Percentiles rank a stretch among this genome's conserved stretches.
Evolutionary conservation across 306 rosid genomes (phyloP).

Genomic region (Spatholobus suberectus): DNA sequence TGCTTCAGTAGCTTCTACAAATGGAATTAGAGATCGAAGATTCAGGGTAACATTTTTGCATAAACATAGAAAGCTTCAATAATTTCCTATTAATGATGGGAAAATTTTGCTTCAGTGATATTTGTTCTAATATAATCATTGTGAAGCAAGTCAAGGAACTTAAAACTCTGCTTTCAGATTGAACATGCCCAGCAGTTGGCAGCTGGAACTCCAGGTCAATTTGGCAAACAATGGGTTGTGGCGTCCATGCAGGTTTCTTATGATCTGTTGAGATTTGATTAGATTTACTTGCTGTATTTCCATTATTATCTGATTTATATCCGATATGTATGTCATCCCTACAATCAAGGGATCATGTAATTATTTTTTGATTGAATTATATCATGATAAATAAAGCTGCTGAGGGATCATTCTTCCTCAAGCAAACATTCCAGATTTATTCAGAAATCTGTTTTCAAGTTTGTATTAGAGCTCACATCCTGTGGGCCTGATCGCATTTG

Average conservation of each 20-base stretch:
- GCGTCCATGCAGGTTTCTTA: constrained; percentile 83
- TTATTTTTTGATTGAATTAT: too few relatives aligned
- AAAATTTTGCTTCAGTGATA: constrained; percentile 5
- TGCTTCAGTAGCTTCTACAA: constrained; percentile 61
- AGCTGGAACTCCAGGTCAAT: constrained; percentile 59
- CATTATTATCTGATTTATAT: too few relatives aligned
- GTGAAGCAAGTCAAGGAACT: constrained; percentile 34
- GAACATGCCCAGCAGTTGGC: constrained; percentile 96
- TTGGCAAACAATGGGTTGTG: constrained; percentile 66
- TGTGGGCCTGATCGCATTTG: too few relatives aligned
- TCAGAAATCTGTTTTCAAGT: too few relatives aligned
- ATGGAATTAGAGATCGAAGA: constrained; percentile 80
- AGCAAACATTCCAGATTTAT: too few relatives aligned
- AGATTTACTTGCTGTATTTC: too few relatives aligned
- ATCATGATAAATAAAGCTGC: too few relatives aligned
- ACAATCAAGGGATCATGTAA: too few relatives aligned
- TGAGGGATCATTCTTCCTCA: too few relatives aligned
- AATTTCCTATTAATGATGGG: neutral
- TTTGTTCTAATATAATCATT: constrained; percentile 8
- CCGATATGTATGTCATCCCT: too few relatives aligned
- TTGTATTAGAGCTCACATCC: too few relatives aligned
- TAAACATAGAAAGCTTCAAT: constrained; percentile 17
- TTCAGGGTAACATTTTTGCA: constrained; percentile 66
- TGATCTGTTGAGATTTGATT: too few relatives aligned
- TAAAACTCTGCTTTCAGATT: constrained; percentile 62